Percentiles rank a stretch among this genome's conserved stretches.
phyloP scores from a whole-genome alignment of 345 rosid species.

The Eutrema heterophyllum region DNA sequence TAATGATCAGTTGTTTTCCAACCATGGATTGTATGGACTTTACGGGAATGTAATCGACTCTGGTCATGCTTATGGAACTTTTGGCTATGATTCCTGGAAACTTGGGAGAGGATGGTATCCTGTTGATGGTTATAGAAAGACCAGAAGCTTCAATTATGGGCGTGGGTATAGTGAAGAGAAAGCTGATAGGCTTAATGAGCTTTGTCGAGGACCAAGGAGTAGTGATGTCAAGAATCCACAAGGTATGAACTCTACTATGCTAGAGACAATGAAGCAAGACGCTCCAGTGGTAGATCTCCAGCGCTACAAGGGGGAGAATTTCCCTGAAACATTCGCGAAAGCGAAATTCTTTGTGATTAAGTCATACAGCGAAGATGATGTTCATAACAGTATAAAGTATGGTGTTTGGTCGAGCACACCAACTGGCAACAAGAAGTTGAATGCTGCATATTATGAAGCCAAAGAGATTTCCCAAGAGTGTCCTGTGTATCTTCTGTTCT shows the following conservation, averaged over 20 bases:
- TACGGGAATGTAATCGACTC: constrained; percentile 42
- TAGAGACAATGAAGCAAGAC: constrained; percentile 34
- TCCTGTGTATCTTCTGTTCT: constrained; percentile 71
- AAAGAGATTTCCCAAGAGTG: constrained; percentile 44
- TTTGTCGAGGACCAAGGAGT: constrained; percentile 72
- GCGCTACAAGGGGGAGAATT: constrained; percentile 46
- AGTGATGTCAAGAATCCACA: constrained; percentile 45
- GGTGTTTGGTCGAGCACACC: constrained; percentile 74
- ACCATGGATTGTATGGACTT: constrained; percentile 47
- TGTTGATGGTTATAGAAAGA: constrained; percentile 51
- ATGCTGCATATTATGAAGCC: constrained; percentile 55
- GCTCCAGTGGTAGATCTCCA: constrained; percentile 33
- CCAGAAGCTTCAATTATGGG: constrained; percentile 39
- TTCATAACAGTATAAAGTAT: constrained; percentile 78
- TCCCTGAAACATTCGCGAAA: constrained; percentile 44
- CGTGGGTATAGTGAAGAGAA: constrained; percentile 53
- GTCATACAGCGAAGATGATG: constrained; percentile 84
- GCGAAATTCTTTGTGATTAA: constrained; percentile 72
- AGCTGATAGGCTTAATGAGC: constrained; percentile 66
- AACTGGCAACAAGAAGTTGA: constrained; percentile 72
- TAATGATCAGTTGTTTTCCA: constrained; percentile 49
- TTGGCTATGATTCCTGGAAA: constrained; percentile 56
- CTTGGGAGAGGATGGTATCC: constrained; percentile 57
- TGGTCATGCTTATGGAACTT: constrained; percentile 50
- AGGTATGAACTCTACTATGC: constrained; percentile 29